Evolutionary conservation across 2,329 filamentous ascomycete species (phyloP), one percentile per base, ranked within the genome.

Genomic region (Triangularia verruculosa): DNA sequence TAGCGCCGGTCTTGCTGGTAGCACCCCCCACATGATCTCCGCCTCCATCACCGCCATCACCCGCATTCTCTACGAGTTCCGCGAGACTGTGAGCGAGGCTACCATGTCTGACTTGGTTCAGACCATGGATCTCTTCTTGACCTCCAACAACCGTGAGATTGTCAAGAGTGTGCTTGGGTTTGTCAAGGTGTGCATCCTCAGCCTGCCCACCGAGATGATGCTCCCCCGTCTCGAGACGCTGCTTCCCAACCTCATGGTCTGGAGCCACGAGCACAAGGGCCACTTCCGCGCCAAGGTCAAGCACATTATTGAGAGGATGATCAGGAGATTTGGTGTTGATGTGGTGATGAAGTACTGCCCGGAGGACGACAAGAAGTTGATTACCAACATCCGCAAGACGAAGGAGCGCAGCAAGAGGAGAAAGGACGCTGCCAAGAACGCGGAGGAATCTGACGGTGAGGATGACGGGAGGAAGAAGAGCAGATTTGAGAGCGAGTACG

Each of bases 231-330:
- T 99, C 34, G 80, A 83, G 30, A 87, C 88, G 0, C 83, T 99
- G 56, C 86, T 99, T 1, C 92, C 93, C 3, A 96, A 96, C 76
- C 82, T 98, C 20, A 92, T 98, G 82, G 87, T 93, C 51, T 99
- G 95, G 94, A 93, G 91, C 74, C 92, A 97, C 76, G 95, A 99
- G 78, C 96, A 99, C 82, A 98, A 98, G 80, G 93, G 93, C 12
- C 93, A 96, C 74, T 95, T 99, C 80, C 92, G 94, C 72, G 89
- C 91, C 57, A 99, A 98, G 81, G 93, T 99, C 70, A 98, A 97
- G 86, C 93, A 97, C 74, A 98, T 99, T 67, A 80, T 99, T 15
- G 95, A 99, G 79, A 88, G 95, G 59, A 92, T 97, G 84, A 90
- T 98, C 22, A 87, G 94, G 56, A 88, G 94, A 62, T 98, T 97